Evolutionary conservation across 768 basidiomycete species (phyloP).

Genomic region (Cyclocybe cylindracea): DNA sequence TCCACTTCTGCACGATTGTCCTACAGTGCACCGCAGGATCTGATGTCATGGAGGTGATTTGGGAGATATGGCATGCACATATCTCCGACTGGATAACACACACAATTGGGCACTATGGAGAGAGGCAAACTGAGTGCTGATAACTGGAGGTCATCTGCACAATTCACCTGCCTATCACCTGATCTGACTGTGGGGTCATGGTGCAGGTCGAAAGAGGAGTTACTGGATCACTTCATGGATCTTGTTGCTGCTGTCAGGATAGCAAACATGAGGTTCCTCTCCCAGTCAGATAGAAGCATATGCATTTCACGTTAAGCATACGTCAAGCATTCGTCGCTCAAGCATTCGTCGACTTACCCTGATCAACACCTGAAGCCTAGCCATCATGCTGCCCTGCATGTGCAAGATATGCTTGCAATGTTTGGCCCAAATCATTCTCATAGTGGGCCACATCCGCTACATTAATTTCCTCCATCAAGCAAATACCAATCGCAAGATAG

Average conservation of each 20-base stretch:
- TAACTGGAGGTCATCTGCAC: slow-evolving; percentile 26
- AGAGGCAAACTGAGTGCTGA: slow-evolving; percentile 33
- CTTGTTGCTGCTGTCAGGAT: too few species aligned
- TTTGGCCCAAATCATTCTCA: slow-evolving; percentile 29
- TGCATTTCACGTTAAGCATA: slow-evolving; percentile 16
- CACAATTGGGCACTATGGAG: slow-evolving; percentile 27
- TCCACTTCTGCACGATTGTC: neutral
- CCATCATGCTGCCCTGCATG: slow-evolving; percentile 24
- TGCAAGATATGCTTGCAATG: slow-evolving; percentile 13
- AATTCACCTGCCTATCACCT: too few species aligned
- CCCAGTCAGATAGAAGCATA: slow-evolving; percentile 19
- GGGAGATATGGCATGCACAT: slow-evolving; percentile 27
- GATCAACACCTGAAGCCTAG: too few species aligned
- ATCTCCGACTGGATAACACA: slow-evolving; percentile 23
- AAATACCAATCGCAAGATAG: slow-evolving; percentile 22
- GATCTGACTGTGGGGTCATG: slow-evolving; percentile 23
- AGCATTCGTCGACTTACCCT: too few species aligned
- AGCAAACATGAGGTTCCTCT: too few species aligned
- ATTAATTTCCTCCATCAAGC: too few species aligned
- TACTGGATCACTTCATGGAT: too few species aligned
- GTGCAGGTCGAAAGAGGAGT: slow-evolving; percentile 12
- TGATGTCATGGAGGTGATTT: slow-evolving; percentile 26
- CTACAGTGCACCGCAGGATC: slow-evolving; percentile 18
- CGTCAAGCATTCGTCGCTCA: slow-evolving; percentile 16
- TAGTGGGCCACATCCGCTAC: slow-evolving; percentile 26